These are phyloP conservation scores for Phellinidium pouzarii DNA, from an alignment of 1,284 basidiomycete species.

Conservation along the genomic window DNA sequence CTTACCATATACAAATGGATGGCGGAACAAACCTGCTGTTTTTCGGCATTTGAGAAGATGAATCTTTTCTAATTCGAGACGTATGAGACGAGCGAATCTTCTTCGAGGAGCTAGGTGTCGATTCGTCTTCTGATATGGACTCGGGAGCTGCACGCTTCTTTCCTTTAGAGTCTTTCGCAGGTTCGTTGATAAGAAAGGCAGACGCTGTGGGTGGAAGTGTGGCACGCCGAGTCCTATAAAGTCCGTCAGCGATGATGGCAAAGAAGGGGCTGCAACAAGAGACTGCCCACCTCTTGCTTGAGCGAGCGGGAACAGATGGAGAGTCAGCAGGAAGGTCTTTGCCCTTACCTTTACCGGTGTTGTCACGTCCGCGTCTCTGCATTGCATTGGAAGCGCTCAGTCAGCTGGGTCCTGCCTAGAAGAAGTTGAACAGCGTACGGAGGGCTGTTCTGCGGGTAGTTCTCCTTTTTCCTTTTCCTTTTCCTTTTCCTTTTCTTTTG, in stretches of 20 bases:
- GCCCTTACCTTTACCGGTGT: conserved; percentile 53
- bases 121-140: conserved; percentile 56
- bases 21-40: conserved; percentile 50
- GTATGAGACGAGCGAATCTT: conserved; percentile 54
- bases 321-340: conserved; percentile 51
- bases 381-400: not conserved
- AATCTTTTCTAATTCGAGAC: conserved; percentile 52
- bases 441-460: conserved; percentile 23
- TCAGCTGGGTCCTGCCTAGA: not conserved
- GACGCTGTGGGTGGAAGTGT: conserved; percentile 36
- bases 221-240: conserved; percentile 48
- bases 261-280: conserved; percentile 13
- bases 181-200: conserved; percentile 68
- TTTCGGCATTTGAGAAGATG: conserved; percentile 55
- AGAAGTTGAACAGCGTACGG: conserved; percentile 5
- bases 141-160: conserved; percentile 80
- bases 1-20: conserved; percentile 14
- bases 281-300: conserved; percentile 20
- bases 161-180: conserved; percentile 63
- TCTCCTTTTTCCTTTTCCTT: conserved; percentile 61
- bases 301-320: conserved; percentile 19
- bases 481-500: conserved; percentile 26
- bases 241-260: conserved; percentile 21
- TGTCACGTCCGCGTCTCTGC: conserved; percentile 48
- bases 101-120: conserved; percentile 44